Conservation (phyloP, 768 basidiomycete species). For the Galerina marginata region DNA sequence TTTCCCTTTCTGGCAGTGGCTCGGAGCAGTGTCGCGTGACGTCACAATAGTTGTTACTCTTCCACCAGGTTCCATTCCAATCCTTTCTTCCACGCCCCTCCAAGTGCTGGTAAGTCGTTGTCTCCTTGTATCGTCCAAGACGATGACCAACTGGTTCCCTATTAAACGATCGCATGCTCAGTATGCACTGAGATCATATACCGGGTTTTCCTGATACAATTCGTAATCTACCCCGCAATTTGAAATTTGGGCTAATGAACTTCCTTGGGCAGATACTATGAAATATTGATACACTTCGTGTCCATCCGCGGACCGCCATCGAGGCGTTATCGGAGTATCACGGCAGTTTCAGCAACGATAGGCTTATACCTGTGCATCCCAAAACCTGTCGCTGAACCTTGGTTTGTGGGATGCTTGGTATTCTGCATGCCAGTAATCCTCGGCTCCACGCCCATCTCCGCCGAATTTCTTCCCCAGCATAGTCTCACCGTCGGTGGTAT, state of each 20-base stretch:
- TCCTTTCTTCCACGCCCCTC: slow-evolving; percentile 11
- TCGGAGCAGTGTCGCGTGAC: slow-evolving; percentile 11
- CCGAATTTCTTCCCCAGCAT: slow-evolving; percentile 8
- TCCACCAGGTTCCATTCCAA: slow-evolving; percentile 20
- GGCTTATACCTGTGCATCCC: too few species aligned
- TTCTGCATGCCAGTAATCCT: slow-evolving; percentile 7
- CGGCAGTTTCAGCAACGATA: too few species aligned
- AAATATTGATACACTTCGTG: background rate
- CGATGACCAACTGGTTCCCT: slow-evolving; percentile 66
- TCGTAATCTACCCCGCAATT: background rate
- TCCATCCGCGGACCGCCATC: background rate
- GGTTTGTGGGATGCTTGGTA: background rate
- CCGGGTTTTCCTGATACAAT: slow-evolving; percentile 49
- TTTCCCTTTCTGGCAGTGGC: slow-evolving; percentile 11
- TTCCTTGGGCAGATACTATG: background rate
- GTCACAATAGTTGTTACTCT: slow-evolving; percentile 13
- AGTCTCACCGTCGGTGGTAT: slow-evolving; percentile 13
- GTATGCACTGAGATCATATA: slow-evolving; percentile 44
- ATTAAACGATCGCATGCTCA: slow-evolving; percentile 55
- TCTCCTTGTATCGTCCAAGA: slow-evolving; percentile 10
- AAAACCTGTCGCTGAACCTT: too few species aligned
- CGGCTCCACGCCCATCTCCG: slow-evolving; percentile 12
- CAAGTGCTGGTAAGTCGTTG: slow-evolving; percentile 27
- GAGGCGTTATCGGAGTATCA: background rate
- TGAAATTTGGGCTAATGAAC: background rate